Base-by-base conservation (phyloP, 768 basidiomycete species). In the Agrocybe chaxingu region DNA sequence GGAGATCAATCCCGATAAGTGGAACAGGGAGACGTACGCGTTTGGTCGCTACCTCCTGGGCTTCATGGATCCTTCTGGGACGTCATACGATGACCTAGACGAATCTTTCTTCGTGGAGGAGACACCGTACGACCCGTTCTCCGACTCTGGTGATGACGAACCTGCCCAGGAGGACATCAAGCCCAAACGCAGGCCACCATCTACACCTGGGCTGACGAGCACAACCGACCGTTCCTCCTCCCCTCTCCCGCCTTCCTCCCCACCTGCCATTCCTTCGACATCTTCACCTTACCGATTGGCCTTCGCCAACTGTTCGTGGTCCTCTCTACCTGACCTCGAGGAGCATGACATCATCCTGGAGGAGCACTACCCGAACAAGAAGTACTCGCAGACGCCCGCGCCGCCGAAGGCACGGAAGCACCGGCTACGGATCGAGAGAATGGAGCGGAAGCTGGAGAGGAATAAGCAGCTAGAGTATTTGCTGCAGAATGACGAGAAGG, bases 311-410 rank as follows among this genome's bases (percentile, higher is more conserved):
- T 24, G 42, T 7, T 50, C 48, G 29, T 54, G 45, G 36, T 52
- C 51, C 50, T 56, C 48, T 47, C 50, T 48, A 46, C 57, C 46
- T 51, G 52, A 48, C 49, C 49, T 47, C 7, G 8, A 38, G 29
- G 39, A 45, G n/a, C 48, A 42, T 33, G 24, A 19, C 35, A 35
- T 54, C 39, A 50, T 57, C 18, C 46, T 57, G 19, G 57, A 44
- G 31, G 51, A 51, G 29, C 60, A 61, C 48, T 63, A 63, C 49
- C 63, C 64, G 1, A 62, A 61, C 39, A 58, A 52, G 29, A 63
- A 64, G 43, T 69, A 69, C n/a, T 62, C 62, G n/a, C 56, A 60
- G 19, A 75, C 75, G 5, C 74, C 75, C 29, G 72, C 73, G 6
- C 77, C 77, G n/a, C 65, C 66, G 6, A 64, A 64, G 37, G 64